A percentile compares a stretch with the other conserved stretches of the same genome.
phyloP scores from a whole-genome alignment of 345 rosid genomes.

The Salix viminalis region DNA sequence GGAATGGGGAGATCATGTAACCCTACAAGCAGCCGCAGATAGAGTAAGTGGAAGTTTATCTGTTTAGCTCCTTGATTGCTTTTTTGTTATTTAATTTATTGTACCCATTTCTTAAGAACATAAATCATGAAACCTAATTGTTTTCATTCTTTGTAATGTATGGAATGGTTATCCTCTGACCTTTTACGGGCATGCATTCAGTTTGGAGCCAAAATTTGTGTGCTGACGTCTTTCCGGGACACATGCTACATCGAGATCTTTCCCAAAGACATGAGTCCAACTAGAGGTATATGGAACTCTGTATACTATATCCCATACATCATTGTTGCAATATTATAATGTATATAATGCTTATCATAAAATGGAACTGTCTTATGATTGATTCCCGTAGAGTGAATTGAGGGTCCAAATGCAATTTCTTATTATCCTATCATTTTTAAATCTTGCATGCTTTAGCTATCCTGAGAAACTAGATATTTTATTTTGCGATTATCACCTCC shows the following conservation, averaged over 20 bases:
- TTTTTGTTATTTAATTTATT: neutral
- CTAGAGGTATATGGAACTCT: slow-evolving; percentile 45
- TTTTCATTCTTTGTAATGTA: neutral
- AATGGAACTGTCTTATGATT: neutral
- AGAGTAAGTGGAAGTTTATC: slow-evolving; percentile 49
- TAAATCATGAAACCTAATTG: neutral
- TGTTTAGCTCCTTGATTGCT: neutral
- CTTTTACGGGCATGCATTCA: slow-evolving; percentile 34
- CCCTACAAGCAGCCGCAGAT: slow-evolving; percentile 97
- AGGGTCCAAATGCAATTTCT: neutral
- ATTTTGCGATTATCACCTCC: neutral
- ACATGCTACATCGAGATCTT: slow-evolving; percentile 74
- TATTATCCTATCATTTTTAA: neutral
- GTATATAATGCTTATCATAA: neutral
- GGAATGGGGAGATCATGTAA: slow-evolving; percentile 98
- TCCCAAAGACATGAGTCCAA: slow-evolving; percentile 62
- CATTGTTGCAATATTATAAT: neutral
- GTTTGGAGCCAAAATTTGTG: slow-evolving; percentile 75
- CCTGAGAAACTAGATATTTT: neutral
- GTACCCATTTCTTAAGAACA: neutral
- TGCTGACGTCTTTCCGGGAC: slow-evolving; percentile 91
- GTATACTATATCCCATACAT: neutral
- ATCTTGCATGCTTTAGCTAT: neutral
- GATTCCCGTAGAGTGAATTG: neutral
- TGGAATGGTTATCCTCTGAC: slow-evolving; percentile 25